These are phyloP conservation scores for Ustilago crameri DNA, from an alignment of 1,284 basidiomycete genomes.

Conservation along the genomic window DNA sequence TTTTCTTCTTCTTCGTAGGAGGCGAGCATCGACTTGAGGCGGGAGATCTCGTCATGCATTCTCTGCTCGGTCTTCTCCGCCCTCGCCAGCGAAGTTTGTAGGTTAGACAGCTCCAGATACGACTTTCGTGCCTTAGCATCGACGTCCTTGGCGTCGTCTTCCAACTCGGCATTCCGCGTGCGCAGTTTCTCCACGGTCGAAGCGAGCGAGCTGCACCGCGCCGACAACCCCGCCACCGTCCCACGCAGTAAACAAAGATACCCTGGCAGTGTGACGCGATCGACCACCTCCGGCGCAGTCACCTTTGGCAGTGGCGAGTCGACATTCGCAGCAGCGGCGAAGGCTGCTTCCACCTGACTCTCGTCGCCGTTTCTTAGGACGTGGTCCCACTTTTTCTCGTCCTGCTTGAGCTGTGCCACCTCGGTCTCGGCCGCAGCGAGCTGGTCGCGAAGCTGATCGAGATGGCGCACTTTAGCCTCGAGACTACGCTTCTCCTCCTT, in stretches of 20 bases:
- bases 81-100: constrained; percentile 44
- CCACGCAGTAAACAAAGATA: constrained; percentile 54
- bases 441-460: constrained; percentile 45
- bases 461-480: constrained; percentile 47
- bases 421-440: constrained; percentile 50
- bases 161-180: constrained; percentile 31
- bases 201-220: constrained; percentile 38
- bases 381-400: constrained; percentile 37
- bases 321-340: constrained; percentile 41
- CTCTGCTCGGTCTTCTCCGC: constrained; percentile 16
- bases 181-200: constrained; percentile 42
- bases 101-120: constrained; percentile 53
- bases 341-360: constrained; percentile 32
- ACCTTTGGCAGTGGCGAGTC: constrained; percentile 15
- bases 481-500: constrained; percentile 62
- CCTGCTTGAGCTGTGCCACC: constrained; percentile 53
- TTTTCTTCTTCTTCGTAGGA: constrained; percentile 57
- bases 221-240: constrained; percentile 43
- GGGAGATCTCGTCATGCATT: constrained; percentile 42
- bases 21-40: constrained; percentile 49
- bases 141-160: constrained; percentile 47
- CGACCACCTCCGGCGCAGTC: constrained; percentile 19
- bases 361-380: constrained; percentile 19
- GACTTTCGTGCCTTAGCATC: constrained; percentile 50
- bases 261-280: constrained; percentile 33